Base-by-base conservation (phyloP, 306 rosid species). In the Dalbergia cochinchinensis region DNA sequence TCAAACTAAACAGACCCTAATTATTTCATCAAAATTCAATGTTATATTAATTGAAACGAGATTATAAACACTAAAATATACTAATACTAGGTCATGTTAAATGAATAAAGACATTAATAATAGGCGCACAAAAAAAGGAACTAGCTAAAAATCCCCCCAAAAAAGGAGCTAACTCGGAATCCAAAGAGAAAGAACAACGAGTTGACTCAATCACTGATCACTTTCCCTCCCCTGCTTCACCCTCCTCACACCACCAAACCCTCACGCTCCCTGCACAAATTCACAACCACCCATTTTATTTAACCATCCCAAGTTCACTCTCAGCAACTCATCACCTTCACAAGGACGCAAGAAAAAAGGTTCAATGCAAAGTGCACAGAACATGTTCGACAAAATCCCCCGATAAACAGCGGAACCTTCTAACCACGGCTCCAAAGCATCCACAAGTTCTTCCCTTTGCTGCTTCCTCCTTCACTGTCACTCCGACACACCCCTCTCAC, bases 401-500 rank as follows among this genome's bases (percentile, higher is more conserved):
- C 5, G 1, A 15, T 11, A 50, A 13, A 6, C 6, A 44, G 4
- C n/a, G 13, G 5, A 6, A 8, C 8, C 7, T 0, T 78, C 67
- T 37, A 85, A 10, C 70, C 78, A 19, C 9, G 61, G 2, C 53
- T 10, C 16, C 83, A 78, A 1, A 81, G 11, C 54, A 85, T 71
- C 76, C 79, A 62, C 69, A 48, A 61, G 3, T 73, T 69, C 33
- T 63, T 75, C 58, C 42, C 79, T 3, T 12, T 26, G 18, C 61
- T 37, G 8, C 53, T 48, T 3, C 20, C 89, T 3, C 34, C 89
- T 70, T 65, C 68, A 0, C 31, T 35, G 18, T 69, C 76, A 50
- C 65, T 82, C 79, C 82, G 63, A 79, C 76, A 82, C 6, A 63
- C 6, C 67, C 87, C 88, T 31, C 82, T 87, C 65, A 82, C 63